Evolutionary conservation across 176 grass and related monocot genomes (phyloP), one percentile per base, ranked within the genome.

Genomic region (Phoenix roebelenii): DNA sequence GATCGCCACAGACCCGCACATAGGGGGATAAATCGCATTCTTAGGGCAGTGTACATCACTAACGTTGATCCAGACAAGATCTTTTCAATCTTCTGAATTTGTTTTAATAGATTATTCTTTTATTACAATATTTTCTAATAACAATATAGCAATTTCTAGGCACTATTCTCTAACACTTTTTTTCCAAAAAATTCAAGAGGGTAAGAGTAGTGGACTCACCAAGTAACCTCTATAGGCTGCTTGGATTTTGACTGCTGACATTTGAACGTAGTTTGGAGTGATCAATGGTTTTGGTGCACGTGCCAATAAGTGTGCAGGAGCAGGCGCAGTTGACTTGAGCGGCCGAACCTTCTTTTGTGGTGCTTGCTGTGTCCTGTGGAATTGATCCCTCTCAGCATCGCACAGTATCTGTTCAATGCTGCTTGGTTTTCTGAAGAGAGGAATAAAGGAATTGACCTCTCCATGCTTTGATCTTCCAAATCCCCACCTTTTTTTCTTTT

Each of bases 351-450:
- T 82, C 24, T 72, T 50, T 3, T 32, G 52, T 4, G 54, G 72
- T 55, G 65, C 65, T 57, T 70, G 67, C 44, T 74, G 68, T 60
- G 71, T 55, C 55, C 60, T 72, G 52, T 82, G 76, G 54, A 80
- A 75, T 50, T 85, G 75, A 63, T 85, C 78, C 23, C 63, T 89
- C 25, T 98, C 93, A 5, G 79, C 81, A 74, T 98, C 93, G 57
- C 76, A 84, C 26, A 98, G 65, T 68, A 98, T 98, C 74, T 92
- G 83, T 72, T 98, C 93, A 83, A 92, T 85, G 81, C 93, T 98
- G 82, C 93, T 98, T 30, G 93, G 93, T 76, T 92, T 73, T 57
- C 87, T 83, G 77, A 77, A 82, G 68, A 98, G 72, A 15, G 87
- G 87, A 67, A 85, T 83, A 72, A 90, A 73, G 52, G 89, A 73